Base-by-base conservation (phyloP, 2,329 filamentous ascomycete species). In the Fulvia fulva region DNA sequence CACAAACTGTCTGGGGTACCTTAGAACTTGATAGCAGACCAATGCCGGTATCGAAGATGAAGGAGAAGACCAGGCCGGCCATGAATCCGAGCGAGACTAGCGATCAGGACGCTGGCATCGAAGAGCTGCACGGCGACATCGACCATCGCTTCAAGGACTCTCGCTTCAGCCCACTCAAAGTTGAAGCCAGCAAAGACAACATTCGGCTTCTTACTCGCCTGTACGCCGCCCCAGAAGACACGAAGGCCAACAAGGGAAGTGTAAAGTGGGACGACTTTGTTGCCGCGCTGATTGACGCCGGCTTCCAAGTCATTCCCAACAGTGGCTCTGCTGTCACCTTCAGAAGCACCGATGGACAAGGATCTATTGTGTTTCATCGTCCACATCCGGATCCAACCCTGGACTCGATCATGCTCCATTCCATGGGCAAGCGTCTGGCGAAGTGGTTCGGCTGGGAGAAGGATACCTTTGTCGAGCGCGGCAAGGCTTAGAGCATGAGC, bases 381-480 rank as follows among this genome's bases (percentile, higher is more conserved):
- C 70, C 69, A 0, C 71, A 73, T 56, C 68, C 70, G 1, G 61
- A 62, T 3, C 52, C 67, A 0, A 65, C 47, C 9, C 62, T 72
- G 22, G 63, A 70, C 46, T 60, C 65, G 0, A 45, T 69, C 19
- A 66, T 68, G 66, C 53, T 73, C 2, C 65, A 65, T 19, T 57
- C 57, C 0, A 69, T 70, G 57, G 69, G 68, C 6, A 61, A 63
- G 41, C 63, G 69, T 1, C 57, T 73, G 62, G 63, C 61, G 7
- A 70, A 66, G 50, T 68, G 67, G 65, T 73, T 70, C 61, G 64
- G 64, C 5, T 70, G 67, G 65, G 51, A 32, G 4, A 53, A 61
- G 16, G 65, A 65, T 25, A 55, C 61, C 21, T 53, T 71, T 64
- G 53, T 67, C 9, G 47, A 34, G 52, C 52, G 59, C 8, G 23